phyloP scores from a whole-genome alignment of 208 protist genomes.

The Acanthamoeba castellanii region DNA sequence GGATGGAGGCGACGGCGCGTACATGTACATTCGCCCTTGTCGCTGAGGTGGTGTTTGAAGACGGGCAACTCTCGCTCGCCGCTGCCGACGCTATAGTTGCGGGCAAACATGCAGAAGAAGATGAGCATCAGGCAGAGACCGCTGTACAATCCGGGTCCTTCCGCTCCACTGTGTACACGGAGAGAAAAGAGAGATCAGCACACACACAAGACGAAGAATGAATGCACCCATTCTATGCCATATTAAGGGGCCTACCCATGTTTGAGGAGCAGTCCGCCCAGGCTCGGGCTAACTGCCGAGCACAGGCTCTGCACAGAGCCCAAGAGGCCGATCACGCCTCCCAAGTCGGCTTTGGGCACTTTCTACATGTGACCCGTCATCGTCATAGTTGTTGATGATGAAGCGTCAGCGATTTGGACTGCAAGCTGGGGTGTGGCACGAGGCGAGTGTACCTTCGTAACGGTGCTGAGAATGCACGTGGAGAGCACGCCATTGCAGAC shows the following conservation, averaged over 20 bases:
- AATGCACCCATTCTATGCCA: too few relatives aligned
- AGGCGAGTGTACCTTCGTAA: slow-evolving; percentile 29
- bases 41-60: background rate
- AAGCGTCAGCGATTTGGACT: too few relatives aligned
- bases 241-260: background rate
- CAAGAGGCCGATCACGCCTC: slow-evolving; percentile 5
- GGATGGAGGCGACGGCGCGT: background rate
- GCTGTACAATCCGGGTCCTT: slow-evolving; percentile 15
- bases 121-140: background rate
- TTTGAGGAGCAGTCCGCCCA: slow-evolving; percentile 13
- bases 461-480: slow-evolving; percentile 32
- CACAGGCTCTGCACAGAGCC: slow-evolving; percentile 35
- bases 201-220: background rate
- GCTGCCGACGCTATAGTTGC: background rate
- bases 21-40: background rate
- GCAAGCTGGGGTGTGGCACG: background rate
- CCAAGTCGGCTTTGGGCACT: slow-evolving; percentile 1
- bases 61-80: slow-evolving; percentile 2
- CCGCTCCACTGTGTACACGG: background rate
- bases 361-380: background rate
- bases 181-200: background rate
- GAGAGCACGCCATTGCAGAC: slow-evolving; percentile 27
- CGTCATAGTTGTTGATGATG: background rate
- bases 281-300: background rate
- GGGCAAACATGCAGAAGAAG: background rate